Percentiles rank a stretch among this genome's conserved stretches.
phyloP scores from a whole-genome alignment of 169 alveolate species.

The Plasmodium blacklocki region DNA sequence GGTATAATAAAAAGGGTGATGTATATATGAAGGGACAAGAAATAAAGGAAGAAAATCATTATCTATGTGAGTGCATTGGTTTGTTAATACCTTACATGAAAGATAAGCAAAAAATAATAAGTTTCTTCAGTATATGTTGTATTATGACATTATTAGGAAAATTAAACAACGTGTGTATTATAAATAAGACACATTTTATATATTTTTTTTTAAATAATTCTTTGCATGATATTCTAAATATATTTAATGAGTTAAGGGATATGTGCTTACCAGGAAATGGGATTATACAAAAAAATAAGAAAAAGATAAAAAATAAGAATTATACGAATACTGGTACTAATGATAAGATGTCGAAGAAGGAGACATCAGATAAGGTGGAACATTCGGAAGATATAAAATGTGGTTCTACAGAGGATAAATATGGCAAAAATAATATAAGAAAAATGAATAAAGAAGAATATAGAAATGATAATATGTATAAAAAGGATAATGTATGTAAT shows the following conservation, averaged over 20 bases:
- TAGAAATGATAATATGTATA: too few relatives aligned
- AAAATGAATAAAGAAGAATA: conserved; percentile 5
- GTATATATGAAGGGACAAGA: neutral
- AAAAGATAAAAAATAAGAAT: neutral
- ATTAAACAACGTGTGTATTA: conserved; percentile 9
- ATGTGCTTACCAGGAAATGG: neutral
- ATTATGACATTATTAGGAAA: conserved; percentile 48
- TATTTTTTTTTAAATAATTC: conserved; percentile 57
- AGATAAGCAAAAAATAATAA: conserved; percentile 52
- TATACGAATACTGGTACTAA: neutral
- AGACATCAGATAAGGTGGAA: neutral
- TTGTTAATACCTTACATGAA: conserved; percentile 68
- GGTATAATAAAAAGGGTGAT: neutral
- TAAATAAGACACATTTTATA: conserved; percentile 47
- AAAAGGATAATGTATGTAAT: too few relatives aligned
- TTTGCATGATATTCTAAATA: conserved; percentile 38
- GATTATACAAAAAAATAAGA: neutral
- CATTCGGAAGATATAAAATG: neutral
- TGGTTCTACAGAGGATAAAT: neutral
- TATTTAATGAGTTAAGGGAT: neutral
- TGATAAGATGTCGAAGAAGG: neutral
- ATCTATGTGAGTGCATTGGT: conserved; percentile 67
- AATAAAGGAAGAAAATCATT: conserved; percentile 11
- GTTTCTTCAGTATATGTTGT: conserved; percentile 56
- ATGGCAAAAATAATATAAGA: neutral